phyloP scores from a whole-genome alignment of 345 rosid genomes.

The Erysimum cheiranthoides region DNA sequence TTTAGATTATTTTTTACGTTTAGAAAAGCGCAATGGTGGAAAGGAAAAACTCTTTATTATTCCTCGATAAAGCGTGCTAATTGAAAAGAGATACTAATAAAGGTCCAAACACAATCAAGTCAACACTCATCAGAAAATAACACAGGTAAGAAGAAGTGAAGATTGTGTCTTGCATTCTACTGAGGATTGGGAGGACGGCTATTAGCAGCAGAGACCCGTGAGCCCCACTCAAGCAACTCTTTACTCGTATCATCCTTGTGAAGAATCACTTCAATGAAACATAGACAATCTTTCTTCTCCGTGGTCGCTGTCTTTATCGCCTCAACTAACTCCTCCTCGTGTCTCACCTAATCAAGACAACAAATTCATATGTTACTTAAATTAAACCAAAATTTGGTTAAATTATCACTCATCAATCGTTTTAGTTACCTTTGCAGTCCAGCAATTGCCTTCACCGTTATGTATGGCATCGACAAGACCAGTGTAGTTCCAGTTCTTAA shows the following conservation, averaged over 20 bases:
- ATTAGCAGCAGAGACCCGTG: slow-evolving; percentile 57
- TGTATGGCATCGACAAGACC: slow-evolving; percentile 60
- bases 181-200: slow-evolving; percentile 60
- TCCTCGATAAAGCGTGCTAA: neutral
- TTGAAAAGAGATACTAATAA: neutral
- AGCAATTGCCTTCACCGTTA: slow-evolving; percentile 60
- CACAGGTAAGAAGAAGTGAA: neutral
- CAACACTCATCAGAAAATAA: neutral
- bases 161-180: neutral
- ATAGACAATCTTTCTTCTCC: slow-evolving; percentile 51
- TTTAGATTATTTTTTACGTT: too few relatives aligned
- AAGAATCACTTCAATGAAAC: slow-evolving; percentile 61
- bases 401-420: neutral
- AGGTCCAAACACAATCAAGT: neutral
- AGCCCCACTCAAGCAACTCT: slow-evolving; percentile 61
- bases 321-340: slow-evolving; percentile 50
- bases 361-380: neutral
- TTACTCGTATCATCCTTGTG: slow-evolving; percentile 66
- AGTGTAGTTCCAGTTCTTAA: slow-evolving; percentile 68
- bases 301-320: slow-evolving; percentile 55
- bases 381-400: neutral
- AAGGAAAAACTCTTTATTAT: neutral
- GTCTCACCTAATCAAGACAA: slow-evolving; percentile 28
- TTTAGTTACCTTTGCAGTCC: slow-evolving; percentile 52
- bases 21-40: neutral